phyloP scores from a whole-genome alignment of 805 yeast species.

The Spencermartinsiella europaea region DNA sequence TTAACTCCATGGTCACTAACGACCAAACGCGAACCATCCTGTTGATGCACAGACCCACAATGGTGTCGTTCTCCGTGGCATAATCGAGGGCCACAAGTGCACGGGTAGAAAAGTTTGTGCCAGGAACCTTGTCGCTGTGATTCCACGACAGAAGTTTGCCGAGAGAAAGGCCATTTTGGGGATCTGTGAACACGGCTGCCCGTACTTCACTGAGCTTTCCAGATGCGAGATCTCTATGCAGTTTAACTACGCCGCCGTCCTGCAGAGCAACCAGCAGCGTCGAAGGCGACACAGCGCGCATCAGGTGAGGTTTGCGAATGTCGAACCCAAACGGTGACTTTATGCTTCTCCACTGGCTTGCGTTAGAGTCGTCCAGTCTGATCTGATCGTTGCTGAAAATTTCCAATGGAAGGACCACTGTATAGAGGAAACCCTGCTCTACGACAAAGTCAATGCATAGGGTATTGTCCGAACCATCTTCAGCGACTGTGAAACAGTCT shows the following conservation, averaged over 20 bases:
- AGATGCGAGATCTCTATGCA: conserved; percentile 22
- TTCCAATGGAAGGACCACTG: conserved; percentile 41
- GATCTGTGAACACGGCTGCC: conserved; percentile 17
- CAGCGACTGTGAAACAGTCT: conserved; percentile 37
- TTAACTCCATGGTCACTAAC: conserved; percentile 32
- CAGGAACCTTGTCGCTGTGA: conserved; percentile 34
- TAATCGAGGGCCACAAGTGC: conserved; percentile 35
- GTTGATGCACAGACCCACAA: conserved; percentile 51
- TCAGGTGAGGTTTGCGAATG: conserved; percentile 48
- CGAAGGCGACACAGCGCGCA: conserved; percentile 42
- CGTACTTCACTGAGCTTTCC: not conserved
- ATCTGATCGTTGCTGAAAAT: conserved; percentile 34
- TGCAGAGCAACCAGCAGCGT: conserved; percentile 54
- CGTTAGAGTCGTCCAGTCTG: conserved; percentile 23
- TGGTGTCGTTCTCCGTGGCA: conserved; percentile 22
- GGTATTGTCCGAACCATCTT: conserved; percentile 27
- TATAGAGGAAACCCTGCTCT: conserved; percentile 44
- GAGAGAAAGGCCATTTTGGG: conserved; percentile 13
- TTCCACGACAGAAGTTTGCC: conserved; percentile 29
- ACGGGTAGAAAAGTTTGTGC: conserved; percentile 37
- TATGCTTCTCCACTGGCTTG: conserved; percentile 53
- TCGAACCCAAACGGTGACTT: conserved; percentile 64
- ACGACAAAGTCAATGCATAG: conserved; percentile 53
- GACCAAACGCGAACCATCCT: conserved; percentile 59
- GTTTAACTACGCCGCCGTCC: conserved; percentile 67